These are phyloP conservation scores for Pseudogymnoascus sp. DNA, from an alignment of 2,329 filamentous ascomycete genomes.

Conservation along the genomic window DNA sequence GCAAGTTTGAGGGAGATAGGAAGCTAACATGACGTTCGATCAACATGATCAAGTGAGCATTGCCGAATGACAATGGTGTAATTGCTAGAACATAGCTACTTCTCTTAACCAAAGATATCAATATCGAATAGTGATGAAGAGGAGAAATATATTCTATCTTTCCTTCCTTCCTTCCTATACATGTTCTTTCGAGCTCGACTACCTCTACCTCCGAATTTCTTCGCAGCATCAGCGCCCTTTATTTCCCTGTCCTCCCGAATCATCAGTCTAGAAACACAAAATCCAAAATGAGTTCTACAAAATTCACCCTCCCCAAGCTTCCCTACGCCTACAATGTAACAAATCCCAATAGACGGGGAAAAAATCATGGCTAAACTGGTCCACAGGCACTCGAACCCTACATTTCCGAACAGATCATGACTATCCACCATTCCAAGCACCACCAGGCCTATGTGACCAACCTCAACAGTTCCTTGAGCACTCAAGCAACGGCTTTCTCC, in stretches of 20 bases:
- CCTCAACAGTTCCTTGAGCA: constrained; percentile 58
- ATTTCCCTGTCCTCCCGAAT: neutral
- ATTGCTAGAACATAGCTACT: neutral
- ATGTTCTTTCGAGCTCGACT: neutral
- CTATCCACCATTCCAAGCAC: constrained; percentile 71
- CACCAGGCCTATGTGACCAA: constrained; percentile 73
- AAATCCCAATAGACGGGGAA: constrained; percentile 21
- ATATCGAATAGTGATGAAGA: neutral
- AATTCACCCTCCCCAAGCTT: constrained; percentile 49
- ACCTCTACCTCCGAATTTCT: neutral
- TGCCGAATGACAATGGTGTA: neutral
- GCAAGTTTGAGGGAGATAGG: constrained; percentile 8
- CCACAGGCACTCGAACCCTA: constrained; percentile 60
- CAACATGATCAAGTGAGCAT: neutral
- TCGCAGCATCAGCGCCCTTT: neutral
- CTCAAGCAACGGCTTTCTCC: constrained; percentile 49
- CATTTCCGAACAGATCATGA: constrained; percentile 74
- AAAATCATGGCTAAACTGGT: constrained; percentile 19
- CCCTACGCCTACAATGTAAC: constrained; percentile 65
- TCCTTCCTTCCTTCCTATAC: neutral
- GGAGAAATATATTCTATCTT: neutral
- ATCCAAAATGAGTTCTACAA: neutral
- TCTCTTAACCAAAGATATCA: neutral
- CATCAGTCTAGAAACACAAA: neutral
- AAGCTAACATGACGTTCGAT: neutral